Percentiles rank a stretch among this genome's conserved stretches.
Conservation (phyloP, 164 flowering plant species). For the Annona cherimola region DNA sequence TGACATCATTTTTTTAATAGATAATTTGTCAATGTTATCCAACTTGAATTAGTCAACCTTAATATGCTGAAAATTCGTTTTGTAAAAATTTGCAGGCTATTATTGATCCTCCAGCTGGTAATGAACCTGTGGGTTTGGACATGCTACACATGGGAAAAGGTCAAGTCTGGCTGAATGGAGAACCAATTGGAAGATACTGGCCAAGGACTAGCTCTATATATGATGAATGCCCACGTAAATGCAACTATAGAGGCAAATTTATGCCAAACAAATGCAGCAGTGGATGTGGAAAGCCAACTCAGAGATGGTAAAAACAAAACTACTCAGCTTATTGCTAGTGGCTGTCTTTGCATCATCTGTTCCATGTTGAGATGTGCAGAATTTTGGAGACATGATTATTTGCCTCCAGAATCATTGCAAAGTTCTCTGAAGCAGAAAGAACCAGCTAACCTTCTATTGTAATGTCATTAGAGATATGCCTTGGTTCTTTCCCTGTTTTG, state of each 20-base stretch:
- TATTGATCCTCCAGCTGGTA: constrained; percentile 75
- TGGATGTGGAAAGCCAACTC: constrained; percentile 95
- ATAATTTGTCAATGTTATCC: too few relatives aligned
- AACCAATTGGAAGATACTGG: constrained; percentile 96
- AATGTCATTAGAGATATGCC: background rate
- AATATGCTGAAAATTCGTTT: background rate
- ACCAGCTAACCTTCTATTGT: background rate
- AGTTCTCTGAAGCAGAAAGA: background rate
- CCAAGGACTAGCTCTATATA: constrained; percentile 55
- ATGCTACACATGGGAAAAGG: constrained; percentile 99
- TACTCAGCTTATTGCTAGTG: background rate
- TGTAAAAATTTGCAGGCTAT: constrained; percentile 46
- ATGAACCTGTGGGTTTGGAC: constrained; percentile 93
- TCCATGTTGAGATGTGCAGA: background rate
- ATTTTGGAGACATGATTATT: background rate
- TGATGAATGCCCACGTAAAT: constrained; percentile 54
- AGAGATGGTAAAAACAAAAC: constrained; percentile 70
- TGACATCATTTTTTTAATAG: too few relatives aligned
- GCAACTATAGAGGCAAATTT: constrained; percentile 93
- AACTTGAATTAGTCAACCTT: background rate
- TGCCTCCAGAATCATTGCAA: background rate
- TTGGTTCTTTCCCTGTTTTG: background rate
- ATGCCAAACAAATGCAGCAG: constrained; percentile 75
- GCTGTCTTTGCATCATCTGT: background rate
- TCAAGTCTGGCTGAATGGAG: constrained; percentile 94